phyloP scores from a whole-genome alignment of 352 stramenopile genomes.

The Aphanomyces euteiches region DNA sequence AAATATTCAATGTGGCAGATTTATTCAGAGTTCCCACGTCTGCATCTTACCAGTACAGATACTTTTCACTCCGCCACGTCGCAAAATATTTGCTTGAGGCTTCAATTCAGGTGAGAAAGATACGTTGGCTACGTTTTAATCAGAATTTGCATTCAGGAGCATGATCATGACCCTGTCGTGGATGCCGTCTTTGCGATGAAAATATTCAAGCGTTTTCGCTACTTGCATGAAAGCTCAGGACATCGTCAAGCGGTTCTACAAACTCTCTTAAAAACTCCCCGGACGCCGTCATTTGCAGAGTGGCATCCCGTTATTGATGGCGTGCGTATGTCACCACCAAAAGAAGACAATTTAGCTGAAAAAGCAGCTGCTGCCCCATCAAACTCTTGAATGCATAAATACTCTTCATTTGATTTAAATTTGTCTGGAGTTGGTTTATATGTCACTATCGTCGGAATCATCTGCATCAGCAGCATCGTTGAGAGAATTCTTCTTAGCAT shows the following conservation, averaged over 20 bases:
- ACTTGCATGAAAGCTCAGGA: constrained; percentile 70
- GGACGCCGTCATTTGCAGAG: constrained; percentile 78
- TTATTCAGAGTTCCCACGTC: constrained; percentile 78
- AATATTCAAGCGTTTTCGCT: constrained; percentile 81
- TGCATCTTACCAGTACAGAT: constrained; percentile 68
- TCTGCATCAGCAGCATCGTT: constrained; percentile 34
- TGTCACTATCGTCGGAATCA: constrained; percentile 61
- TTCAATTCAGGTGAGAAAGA: constrained; percentile 56
- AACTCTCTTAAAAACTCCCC: constrained; percentile 74
- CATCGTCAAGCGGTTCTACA: constrained; percentile 78
- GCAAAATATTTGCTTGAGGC: constrained; percentile 77
- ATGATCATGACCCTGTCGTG: constrained; percentile 80
- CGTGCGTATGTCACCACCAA: constrained; percentile 66
- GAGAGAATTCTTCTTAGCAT: constrained; percentile 11
- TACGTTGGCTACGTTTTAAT: not conserved
- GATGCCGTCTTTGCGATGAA: constrained; percentile 87
- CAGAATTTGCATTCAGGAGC: constrained; percentile 39
- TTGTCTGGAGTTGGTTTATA: constrained; percentile 34
- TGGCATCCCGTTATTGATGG: constrained; percentile 79
- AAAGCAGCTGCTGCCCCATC: not conserved
- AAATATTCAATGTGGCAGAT: constrained; percentile 78
- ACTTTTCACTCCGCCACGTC: constrained; percentile 80
- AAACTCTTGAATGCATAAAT: not conserved
- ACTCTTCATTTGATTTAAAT: too few species aligned
- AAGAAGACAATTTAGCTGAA: not conserved